Percentiles rank a stretch among this genome's conserved stretches.
phyloP scores from a whole-genome alignment of 2,329 filamentous ascomycete species.

The Keithomyces neogunnii region DNA sequence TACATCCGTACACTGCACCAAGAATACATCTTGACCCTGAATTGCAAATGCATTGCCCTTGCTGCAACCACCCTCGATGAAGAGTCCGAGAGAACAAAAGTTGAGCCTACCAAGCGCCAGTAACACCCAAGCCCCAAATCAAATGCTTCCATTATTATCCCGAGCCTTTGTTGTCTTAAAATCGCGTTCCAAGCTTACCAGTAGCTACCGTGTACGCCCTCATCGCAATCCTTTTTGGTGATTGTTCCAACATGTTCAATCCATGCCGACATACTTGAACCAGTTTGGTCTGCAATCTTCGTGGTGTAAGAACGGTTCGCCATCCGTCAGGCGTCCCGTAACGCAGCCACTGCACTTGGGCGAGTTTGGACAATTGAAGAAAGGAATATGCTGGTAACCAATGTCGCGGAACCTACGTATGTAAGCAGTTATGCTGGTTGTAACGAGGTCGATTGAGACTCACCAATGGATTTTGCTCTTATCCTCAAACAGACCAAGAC shows the following conservation, averaged over 20 bases:
- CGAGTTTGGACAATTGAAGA: slow-evolving; percentile 97
- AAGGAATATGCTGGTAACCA: slow-evolving; percentile 95
- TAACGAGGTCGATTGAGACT: slow-evolving; percentile 20
- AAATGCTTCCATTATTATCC: not conserved
- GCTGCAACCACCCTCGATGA: not conserved
- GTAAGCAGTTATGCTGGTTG: too few species aligned
- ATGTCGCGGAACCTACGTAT: slow-evolving; percentile 88
- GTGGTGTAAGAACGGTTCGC: slow-evolving; percentile 72
- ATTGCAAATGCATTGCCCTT: not conserved
- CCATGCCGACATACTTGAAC: slow-evolving; percentile 90
- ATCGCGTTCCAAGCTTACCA: not conserved
- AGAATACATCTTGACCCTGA: not conserved
- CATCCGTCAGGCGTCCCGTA: slow-evolving; percentile 82
- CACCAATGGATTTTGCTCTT: slow-evolving; percentile 87
- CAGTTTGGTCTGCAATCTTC: slow-evolving; percentile 95
- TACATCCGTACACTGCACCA: slow-evolving; percentile 2
- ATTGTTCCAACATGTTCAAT: slow-evolving; percentile 32
- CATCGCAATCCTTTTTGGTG: not conserved
- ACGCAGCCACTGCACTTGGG: slow-evolving; percentile 85
- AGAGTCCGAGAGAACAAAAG: not conserved
- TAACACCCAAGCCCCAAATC: slow-evolving; percentile 5
- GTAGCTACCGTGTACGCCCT: not conserved
- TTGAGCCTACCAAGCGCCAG: slow-evolving; percentile 4
- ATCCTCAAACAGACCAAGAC: slow-evolving; percentile 86
- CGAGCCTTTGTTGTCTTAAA: not conserved